Evolutionary conservation across 2,329 filamentous ascomycete genomes (phyloP), one percentile per base, ranked within the genome.

Genomic region (Neopestalotiopsis rosae): DNA sequence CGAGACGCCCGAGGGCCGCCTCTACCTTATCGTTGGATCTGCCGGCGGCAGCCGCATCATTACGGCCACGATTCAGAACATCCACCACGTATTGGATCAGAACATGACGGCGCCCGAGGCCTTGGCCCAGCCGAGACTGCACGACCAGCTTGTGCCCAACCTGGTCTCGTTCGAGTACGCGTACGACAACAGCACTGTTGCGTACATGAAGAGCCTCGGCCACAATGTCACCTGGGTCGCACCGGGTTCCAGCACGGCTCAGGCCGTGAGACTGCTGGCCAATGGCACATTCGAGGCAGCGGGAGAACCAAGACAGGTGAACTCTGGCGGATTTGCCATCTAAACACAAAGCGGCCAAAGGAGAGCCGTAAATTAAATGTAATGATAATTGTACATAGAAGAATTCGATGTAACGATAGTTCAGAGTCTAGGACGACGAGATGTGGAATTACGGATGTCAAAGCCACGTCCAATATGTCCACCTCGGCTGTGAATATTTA

Each of bases 21-120:
- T 97, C 0, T 93, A 91, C 76, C 88, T 95, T 69, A 85, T 91
- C 20, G 89, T 92, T 0, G 94, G 94, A 3, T 89, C 93, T 0
- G 94, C 94, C 0, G 95, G 95, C 1, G 95, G 95, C 0, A 94
- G 91, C 57, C 87, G 93, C 3, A 97, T 97, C 79, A 95, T 94
- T 75, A 97, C 94, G 0, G 84, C 93, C 0, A 95, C 92, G 0
- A 86, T 94, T n/a, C 94, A 96, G 79, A 91, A 90, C 68, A 82
- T 94, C 4, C 90, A 93, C 76, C 87, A 94, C 73, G 87, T 94
- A 0, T 81, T 98, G 0, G 94, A 97, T 72, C 86, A 88, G 45
- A 80, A 81, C 3, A 82, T 94, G 81, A 89, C 85, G 0, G 83
- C 89, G 0, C 78, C 83, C 0, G 84, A 92, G 63, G 91, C 94